Percentiles rank a stretch among this genome's conserved stretches.
Evolutionary conservation across 352 stramenopile species (phyloP).

Genomic region (Thalassiosira hispida): DNA sequence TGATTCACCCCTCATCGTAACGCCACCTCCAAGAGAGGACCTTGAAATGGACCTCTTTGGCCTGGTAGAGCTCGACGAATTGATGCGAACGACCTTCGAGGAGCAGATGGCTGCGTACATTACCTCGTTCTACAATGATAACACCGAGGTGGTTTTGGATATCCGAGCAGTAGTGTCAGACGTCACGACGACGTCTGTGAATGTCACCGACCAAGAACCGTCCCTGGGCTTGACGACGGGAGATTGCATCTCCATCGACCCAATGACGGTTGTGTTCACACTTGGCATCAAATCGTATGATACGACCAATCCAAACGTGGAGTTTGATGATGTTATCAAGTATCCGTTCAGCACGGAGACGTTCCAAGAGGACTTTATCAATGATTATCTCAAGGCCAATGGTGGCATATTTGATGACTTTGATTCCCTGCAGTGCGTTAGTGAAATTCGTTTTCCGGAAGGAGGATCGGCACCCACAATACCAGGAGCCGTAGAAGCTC

Average conservation of each 20-base stretch:
- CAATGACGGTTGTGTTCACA: conserved; percentile 15
- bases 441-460: conserved; percentile 4
- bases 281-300: conserved; percentile 29
- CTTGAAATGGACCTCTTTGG: conserved; percentile 24
- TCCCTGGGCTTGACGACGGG: neutral
- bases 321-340: too few species aligned
- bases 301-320: neutral
- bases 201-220: neutral
- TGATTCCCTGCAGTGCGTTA: conserved; percentile 22
- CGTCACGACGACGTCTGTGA: neutral
- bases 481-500: too few species aligned
- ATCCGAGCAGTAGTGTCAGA: neutral
- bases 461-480: too few species aligned
- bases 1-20: too few species aligned
- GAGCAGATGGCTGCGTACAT: conserved; percentile 9
- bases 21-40: neutral
- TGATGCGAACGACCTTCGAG: neutral
- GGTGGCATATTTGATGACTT: conserved; percentile 23
- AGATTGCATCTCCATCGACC: neutral
- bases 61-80: neutral
- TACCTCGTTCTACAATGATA: conserved; percentile 12
- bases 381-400: conserved; percentile 9
- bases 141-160: too few species aligned
- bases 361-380: too few species aligned
- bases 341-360: too few species aligned